Evolutionary conservation across 2,329 filamentous ascomycete species (phyloP), one percentile per base, ranked within the genome.

Genomic region (Incumbomyces lentus): DNA sequence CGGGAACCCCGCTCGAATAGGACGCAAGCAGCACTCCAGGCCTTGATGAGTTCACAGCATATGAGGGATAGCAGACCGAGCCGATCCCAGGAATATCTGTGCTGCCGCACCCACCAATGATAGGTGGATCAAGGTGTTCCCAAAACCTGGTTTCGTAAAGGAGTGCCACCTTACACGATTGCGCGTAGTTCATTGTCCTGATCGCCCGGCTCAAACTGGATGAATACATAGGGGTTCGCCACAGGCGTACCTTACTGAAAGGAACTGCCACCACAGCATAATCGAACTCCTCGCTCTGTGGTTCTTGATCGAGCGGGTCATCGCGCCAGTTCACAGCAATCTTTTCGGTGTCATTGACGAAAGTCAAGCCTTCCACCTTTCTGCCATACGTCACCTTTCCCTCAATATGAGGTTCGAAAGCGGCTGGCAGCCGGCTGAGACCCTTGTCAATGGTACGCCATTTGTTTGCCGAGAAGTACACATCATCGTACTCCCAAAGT

Each of bases 371-470:
- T 52, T 77, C 71, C 33, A 86, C 68, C 43, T 72, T 74, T 40
- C 72, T 72, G 47, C 73, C 69, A 52, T 81, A 72, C 1, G 71
- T 74, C 0, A 76, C 75, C 34, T 72, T 68, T 32, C 76, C 71
- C 46, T 73, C 65, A 1, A 85, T 73, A 16, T 77, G 70, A 0
- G 82, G 81, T 10, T 70, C 68, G 62, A 86, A 84, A 0, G 81
- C 74, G 0, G 67, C 60, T 0, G 81, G 80, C 0, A 86, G 69
- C 0, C 74, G 73, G 49, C 73, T 75, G 0, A 79, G 60, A 1
- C 75, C 75, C 57, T 75, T 69, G 56, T 84, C 76, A 51, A 84
- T 82, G 2, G 81, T 84, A n/a, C 66, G 68, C 76, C 76, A 83
- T 3, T 69, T 68, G 0, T 74, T 74, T 0, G 79, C 78, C 1